Percentiles rank a stretch among this genome's conserved stretches.
These are phyloP conservation scores for Sugiyamaella sp. DNA, from an alignment of 1,139 yeast species.

Conservation along the genomic window DNA sequence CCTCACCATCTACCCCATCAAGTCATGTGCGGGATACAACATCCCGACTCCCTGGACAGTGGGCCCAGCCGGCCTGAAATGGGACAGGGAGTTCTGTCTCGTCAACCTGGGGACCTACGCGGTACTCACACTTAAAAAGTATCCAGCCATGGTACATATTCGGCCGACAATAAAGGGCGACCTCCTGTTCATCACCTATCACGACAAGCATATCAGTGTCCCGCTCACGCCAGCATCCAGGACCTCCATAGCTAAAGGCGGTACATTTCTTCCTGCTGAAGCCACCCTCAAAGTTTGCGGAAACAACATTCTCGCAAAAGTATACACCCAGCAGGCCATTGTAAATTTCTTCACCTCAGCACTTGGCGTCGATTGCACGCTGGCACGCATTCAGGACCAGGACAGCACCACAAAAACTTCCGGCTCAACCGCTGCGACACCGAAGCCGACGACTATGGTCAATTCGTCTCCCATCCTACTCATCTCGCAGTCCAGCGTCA, in stretches of 20 bases:
- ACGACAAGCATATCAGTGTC: conserved; percentile 7
- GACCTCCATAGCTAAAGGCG: too few species aligned
- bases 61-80: conserved; percentile 40
- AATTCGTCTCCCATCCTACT: conserved; percentile 47
- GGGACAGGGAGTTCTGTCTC: conserved; percentile 47
- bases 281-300: conserved; percentile 17
- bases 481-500: conserved; percentile 40
- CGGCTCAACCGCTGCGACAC: neutral
- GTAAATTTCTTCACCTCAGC: conserved; percentile 37
- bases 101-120: conserved; percentile 36
- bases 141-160: conserved; percentile 43
- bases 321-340: conserved; percentile 6
- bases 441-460: conserved; percentile 30
- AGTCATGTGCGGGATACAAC: conserved; percentile 45
- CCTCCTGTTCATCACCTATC: conserved; percentile 2
- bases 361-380: conserved; percentile 42
- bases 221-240: conserved; percentile 3
- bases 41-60: conserved; percentile 42
- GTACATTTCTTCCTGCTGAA: too few species aligned
- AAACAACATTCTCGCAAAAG: conserved; percentile 4
- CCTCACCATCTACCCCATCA: conserved; percentile 46
- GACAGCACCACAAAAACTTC: conserved; percentile 12
- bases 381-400: conserved; percentile 35
- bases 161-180: conserved; percentile 36
- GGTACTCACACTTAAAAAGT: conserved; percentile 42